A percentile compares a stretch with the other conserved stretches of the same genome.
Evolutionary conservation across 202 grass and related monocot genomes (phyloP).

Genomic region (Musa balbisiana): DNA sequence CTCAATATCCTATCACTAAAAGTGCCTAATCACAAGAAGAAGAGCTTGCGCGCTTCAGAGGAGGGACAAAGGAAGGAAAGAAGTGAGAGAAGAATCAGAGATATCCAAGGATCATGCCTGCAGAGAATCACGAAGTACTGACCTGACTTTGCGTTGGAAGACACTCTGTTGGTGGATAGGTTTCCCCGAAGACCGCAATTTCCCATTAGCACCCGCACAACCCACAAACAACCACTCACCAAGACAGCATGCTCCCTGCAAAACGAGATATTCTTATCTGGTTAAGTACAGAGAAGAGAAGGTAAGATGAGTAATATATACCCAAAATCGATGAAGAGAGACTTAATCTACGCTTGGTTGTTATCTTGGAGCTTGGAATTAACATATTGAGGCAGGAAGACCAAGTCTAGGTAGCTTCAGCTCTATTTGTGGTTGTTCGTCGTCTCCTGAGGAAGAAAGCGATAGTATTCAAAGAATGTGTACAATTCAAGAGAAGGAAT

Average conservation of each 20-base stretch:
- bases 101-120: not conserved
- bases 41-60: too few relatives aligned
- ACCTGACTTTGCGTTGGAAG: conserved; percentile 72
- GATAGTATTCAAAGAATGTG: too few relatives aligned
- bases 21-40: too few relatives aligned
- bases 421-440: not conserved
- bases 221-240: not conserved
- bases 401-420: not conserved
- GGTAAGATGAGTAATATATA: not conserved
- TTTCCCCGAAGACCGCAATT: conserved; percentile 61
- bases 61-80: too few relatives aligned
- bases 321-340: not conserved
- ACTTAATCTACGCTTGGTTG: not conserved
- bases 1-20: too few relatives aligned
- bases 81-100: too few relatives aligned
- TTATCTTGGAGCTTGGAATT: not conserved
- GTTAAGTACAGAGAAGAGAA: not conserved
- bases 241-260: not conserved
- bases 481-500: too few relatives aligned
- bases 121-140: conserved; percentile 8
- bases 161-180: conserved; percentile 63
- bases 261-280: not conserved
- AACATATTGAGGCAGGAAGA: not conserved
- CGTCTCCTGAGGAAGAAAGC: not conserved
- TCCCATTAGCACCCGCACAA: conserved; percentile 34